A percentile compares a stretch with the other conserved stretches of the same genome.
Evolutionary conservation across 352 stramenopile genomes (phyloP).

Genomic region (Pythium sp.): DNA sequence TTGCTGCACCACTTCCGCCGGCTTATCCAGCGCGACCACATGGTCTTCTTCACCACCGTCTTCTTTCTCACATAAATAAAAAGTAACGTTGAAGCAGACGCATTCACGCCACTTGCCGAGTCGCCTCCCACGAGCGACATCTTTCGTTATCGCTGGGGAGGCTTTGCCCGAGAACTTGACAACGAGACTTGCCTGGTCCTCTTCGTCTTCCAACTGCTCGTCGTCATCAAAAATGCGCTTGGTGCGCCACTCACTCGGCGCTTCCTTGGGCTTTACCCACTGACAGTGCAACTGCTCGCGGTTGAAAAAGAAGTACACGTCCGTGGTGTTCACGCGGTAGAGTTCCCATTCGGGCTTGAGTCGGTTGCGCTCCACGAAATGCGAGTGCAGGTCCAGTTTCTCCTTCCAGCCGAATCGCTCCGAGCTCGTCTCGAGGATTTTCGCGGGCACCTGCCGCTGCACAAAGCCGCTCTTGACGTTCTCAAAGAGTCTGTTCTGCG

Average conservation of each 20-base stretch:
- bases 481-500: conserved; percentile 59
- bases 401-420: conserved; percentile 62
- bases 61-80: conserved; percentile 40
- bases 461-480: conserved; percentile 58
- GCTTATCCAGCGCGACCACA: conserved; percentile 51
- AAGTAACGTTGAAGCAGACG: conserved; percentile 41
- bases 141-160: conserved; percentile 32
- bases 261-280: conserved; percentile 47
- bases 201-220: conserved; percentile 44
- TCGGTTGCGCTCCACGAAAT: conserved; percentile 56
- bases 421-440: conserved; percentile 30
- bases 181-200: conserved; percentile 37
- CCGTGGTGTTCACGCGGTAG: conserved; percentile 45
- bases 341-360: conserved; percentile 55
- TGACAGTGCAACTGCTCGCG: conserved; percentile 44
- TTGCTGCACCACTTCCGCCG: conserved; percentile 36
- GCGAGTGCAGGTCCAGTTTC: conserved; percentile 41
- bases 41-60: conserved; percentile 13
- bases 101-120: conserved; percentile 61
- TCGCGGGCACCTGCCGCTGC: conserved; percentile 53
- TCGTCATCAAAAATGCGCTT: conserved; percentile 52
- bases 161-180: conserved; percentile 44
- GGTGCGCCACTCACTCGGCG: conserved; percentile 44
- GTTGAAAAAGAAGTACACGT: conserved; percentile 81
- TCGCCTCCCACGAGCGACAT: conserved; percentile 36